These are phyloP conservation scores for Ustanciosporium gigantosporum DNA, from an alignment of 1,284 basidiomycete species.

Conservation along the genomic window DNA sequence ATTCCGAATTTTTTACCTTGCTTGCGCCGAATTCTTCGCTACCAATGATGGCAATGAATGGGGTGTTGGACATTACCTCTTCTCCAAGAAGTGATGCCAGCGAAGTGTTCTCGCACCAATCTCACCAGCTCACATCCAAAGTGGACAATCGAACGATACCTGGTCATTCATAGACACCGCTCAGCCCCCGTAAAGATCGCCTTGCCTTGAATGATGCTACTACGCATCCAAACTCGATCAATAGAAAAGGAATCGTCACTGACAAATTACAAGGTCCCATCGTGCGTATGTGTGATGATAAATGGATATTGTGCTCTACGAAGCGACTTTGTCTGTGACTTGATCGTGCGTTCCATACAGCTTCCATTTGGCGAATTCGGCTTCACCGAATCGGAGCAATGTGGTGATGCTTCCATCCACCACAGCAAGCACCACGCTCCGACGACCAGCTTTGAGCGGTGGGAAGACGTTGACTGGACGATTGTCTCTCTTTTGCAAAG, in stretches of 20 bases:
- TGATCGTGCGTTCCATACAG: slow-evolving; percentile 8
- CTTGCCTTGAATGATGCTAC: too few relatives aligned
- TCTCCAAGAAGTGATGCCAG: slow-evolving; percentile 53
- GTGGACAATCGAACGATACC: too few relatives aligned
- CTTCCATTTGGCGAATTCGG: slow-evolving; percentile 76
- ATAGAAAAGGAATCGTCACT: too few relatives aligned
- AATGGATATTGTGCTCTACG: too few relatives aligned
- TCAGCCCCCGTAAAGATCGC: too few relatives aligned
- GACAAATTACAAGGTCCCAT: too few relatives aligned
- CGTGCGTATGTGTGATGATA: too few relatives aligned
- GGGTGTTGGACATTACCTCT: slow-evolving; percentile 68
- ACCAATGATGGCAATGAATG: slow-evolving; percentile 71
- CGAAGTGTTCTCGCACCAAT: too few relatives aligned
- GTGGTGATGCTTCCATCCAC: slow-evolving; percentile 87
- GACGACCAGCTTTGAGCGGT: slow-evolving; percentile 77
- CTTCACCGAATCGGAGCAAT: slow-evolving; percentile 84
- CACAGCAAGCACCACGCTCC: slow-evolving; percentile 81
- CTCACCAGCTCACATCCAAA: too few relatives aligned
- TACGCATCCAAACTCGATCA: too few relatives aligned
- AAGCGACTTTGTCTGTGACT: too few relatives aligned
- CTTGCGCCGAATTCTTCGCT: slow-evolving; percentile 75
- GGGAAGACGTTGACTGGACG: slow-evolving; percentile 56
- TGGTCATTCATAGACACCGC: not conserved
- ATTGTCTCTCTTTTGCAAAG: not conserved
- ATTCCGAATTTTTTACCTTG: slow-evolving; percentile 76